These are phyloP conservation scores for Dianthus caryophyllus DNA, from an alignment of 148 eudicot genomes.

Conservation along the genomic window DNA sequence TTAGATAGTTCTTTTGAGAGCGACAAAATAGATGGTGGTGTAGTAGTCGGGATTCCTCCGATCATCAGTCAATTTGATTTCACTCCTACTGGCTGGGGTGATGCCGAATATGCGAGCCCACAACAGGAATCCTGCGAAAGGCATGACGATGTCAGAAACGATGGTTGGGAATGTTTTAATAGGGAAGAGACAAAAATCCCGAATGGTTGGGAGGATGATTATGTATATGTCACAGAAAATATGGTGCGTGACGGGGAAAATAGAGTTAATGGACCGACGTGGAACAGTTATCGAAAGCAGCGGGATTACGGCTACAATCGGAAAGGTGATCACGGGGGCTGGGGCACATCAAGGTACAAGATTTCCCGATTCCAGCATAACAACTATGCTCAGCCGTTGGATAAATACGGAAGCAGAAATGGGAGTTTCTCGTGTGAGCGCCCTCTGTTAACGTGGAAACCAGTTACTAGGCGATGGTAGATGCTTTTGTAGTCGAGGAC, in stretches of 20 bases:
- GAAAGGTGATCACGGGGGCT: conserved; percentile 15
- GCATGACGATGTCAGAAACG: conserved; percentile 7
- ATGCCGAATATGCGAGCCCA: conserved; percentile 26
- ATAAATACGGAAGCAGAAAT: conserved; percentile 10
- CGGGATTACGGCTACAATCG: conserved; percentile 9
- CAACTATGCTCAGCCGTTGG: conserved; percentile 8
- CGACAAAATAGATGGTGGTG: conserved; percentile 30
- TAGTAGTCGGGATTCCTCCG: conserved; percentile 40
- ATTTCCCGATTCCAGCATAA: conserved; percentile 29
- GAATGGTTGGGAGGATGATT: conserved; percentile 15
- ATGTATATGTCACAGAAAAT: background rate
- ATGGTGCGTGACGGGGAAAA: background rate
- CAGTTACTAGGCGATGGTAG: conserved; percentile 23
- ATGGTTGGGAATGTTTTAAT: background rate
- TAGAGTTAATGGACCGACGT: background rate
- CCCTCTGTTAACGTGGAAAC: conserved; percentile 21
- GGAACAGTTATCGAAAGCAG: conserved; percentile 1
- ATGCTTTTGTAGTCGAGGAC: conserved; percentile 12
- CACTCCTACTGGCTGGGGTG: conserved; percentile 42
- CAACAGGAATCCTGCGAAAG: background rate
- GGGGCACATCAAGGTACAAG: conserved; percentile 42
- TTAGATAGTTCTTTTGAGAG: background rate
- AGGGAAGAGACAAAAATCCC: conserved; percentile 10
- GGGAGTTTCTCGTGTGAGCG: conserved; percentile 15
- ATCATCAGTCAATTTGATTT: conserved; percentile 24